Evolutionary conservation across 2,329 filamentous ascomycete genomes (phyloP), one percentile per base, ranked within the genome.

Genomic region (Ilyonectria mors-panacis): DNA sequence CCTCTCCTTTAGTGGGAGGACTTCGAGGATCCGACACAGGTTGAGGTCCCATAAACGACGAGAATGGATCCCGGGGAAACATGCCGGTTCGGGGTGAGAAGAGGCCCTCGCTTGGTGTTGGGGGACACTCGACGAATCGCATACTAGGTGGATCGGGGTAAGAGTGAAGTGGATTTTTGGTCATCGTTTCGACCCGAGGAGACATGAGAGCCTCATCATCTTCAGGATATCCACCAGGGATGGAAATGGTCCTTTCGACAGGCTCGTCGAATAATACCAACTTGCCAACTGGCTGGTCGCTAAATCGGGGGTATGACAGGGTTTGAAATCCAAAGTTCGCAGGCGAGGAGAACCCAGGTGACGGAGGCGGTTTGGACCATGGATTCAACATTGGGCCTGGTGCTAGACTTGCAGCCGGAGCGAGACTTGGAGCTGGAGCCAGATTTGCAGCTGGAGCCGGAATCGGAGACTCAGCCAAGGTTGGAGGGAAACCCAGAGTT

Each of bases 111-210:
- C 78, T 81, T 1, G 87, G 85, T 0, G 87, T 87, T 9, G 86
- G 84, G 3, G 86, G 85, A 5, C 82, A 80, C 69, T 89, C 85
- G 12, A 85, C 80, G 67, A 89, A 87, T 42, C 83, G 84, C 82
- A 89, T 82, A 12, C 85, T 86, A 1, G 82, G 74, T 33, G 85
- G 73, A 30, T 81, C 82, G 7, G 84, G 76, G 39, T 70, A 68
- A 37, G 85, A 82, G 61, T 89, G 88, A 56, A 93, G 84, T 2
- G 90, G 89, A 67, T 92, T 91, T 68, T 86, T 88, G 2, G 91
- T 94, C 84, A 94, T 94, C 17, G 91, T 89, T 74, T 92, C 91
- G 1, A 85, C 90, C 48, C 92, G 87, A 0, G 93, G 93, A 3
- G 92, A 94, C 85, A 94, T 86, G 10, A 93, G 80, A 13, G 89